Evolutionary conservation across 2,329 filamentous ascomycete genomes (phyloP), one percentile per base, ranked within the genome.

Genomic region (Apiospora sp.): DNA sequence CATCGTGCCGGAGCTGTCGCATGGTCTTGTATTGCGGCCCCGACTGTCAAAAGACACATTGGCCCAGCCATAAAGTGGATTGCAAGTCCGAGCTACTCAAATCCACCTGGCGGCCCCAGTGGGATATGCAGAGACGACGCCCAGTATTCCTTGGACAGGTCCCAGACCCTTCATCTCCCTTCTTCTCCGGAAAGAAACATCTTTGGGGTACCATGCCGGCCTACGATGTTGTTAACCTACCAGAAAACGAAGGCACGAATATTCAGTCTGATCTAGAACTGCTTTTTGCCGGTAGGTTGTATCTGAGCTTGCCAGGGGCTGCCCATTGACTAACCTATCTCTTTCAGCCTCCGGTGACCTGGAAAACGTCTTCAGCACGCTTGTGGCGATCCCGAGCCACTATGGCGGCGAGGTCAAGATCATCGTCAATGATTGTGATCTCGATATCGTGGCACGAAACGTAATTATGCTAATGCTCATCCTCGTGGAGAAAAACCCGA

Each of bases 381-480:
- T 74, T 22, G 61, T 41, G 37, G 64, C 61, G 19, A 41, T 72
- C 14, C 71, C 71, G 7, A 43, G 68, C 27, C 22, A 19, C 16
- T 75, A 37, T 44, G 27, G 43, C 44, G 70, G 41, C 19, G n/a
- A 70, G 14, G 30, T 74, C 22, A 71, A 67, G 2, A 48, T 74
- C 16, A 46, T 46, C 14, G 34, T 75, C 48, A 75, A 74, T 48
- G 72, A 75, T 34, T 49, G 46, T 19, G 71, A 72, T 24, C 27
- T 12, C 4, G 49, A 74, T 12, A 43, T 74, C 22, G 70, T 74
- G 1, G 49, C 54, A 24, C 68, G 74, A 34, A 74, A 74, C 27
- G 71, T 61, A 16, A 64, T 71, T 12, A 72, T 75, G 43, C 68
- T 73, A 4, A 49, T 73, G 22, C 69, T 75, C 19, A 41, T 58